Evolutionary conservation across 2,329 filamentous ascomycete genomes (phyloP), one percentile per base, ranked within the genome.

Genomic region (Penicillium sp.): DNA sequence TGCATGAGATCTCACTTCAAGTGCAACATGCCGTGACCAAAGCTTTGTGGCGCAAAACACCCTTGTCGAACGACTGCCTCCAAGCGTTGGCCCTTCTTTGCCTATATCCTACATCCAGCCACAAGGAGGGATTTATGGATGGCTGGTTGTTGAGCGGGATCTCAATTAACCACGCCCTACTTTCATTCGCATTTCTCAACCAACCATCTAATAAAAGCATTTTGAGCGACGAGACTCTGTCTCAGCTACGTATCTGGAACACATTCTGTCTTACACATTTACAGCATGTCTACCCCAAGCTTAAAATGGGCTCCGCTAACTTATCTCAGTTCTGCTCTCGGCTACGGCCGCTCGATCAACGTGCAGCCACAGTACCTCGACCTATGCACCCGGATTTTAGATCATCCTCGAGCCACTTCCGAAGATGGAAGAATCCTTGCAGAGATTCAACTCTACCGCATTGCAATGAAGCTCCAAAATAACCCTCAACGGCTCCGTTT

Each of bases 111-210:
- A 61, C 65, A 33, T 63, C 65, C 3, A 61, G 67, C 6, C 66
- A 70, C 36, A 70, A 68, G 48, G 68, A 69, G 48, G 58, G 64
- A 7, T 64, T 64, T 16, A 68, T 71, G 58, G 68, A 71, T 42
- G 66, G 66, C 59, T 71, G 68, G 68, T 59, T 71, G 42, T 50
- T 71, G 56, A 71, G 68, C 60, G 68, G 68, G 52, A 67, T 68
- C 55, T 67, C 68, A 29, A 68, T 70, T 46, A 69, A 71, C 45
- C 68, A 71, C 59, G 68, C 68, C 28, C 53, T 63, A 23, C 56
- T 53, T 31, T 59, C 60, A 23, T 63, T 64, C 44, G 44, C 42
- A 34, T 62, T 64, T 42, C 47, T 64, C 46, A 60, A 59, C 36
- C 49, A 34, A 16, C 23, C 38, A 9, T 51, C 59, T 7, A 49